phyloP scores from a whole-genome alignment of 2,329 filamentous ascomycete species.

The Xylariaceae sp. region DNA sequence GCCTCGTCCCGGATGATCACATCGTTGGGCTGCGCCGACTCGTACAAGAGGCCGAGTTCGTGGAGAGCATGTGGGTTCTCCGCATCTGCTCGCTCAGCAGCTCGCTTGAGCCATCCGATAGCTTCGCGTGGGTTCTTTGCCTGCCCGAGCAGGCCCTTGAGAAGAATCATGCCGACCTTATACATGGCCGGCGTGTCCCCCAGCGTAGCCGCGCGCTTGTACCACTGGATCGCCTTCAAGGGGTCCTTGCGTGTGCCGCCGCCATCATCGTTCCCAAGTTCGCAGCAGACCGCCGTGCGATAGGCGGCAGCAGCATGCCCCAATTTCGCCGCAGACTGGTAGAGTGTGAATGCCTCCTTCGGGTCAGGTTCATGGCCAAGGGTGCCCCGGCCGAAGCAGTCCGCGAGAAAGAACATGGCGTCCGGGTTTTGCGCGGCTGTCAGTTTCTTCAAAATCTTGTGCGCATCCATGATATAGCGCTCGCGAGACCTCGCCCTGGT shows the following conservation, averaged over 20 bases:
- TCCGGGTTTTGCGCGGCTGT: constrained; percentile 68
- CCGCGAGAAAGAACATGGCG: constrained; percentile 90
- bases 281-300: constrained; percentile 92
- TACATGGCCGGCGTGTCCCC: constrained; percentile 96
- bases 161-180: constrained; percentile 92
- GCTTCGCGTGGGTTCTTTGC: constrained; percentile 77
- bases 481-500: constrained; percentile 73
- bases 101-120: constrained; percentile 86
- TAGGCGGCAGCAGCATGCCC: constrained; percentile 86
- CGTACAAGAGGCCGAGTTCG: constrained; percentile 69
- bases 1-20: constrained; percentile 74
- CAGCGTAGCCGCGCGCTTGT: constrained; percentile 83
- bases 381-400: constrained; percentile 77
- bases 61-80: constrained; percentile 96
- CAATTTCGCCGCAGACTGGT: constrained; percentile 87
- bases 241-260: constrained; percentile 89
- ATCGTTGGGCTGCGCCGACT: constrained; percentile 62
- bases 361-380: constrained; percentile 77
- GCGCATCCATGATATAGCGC: constrained; percentile 76
- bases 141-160: constrained; percentile 92
- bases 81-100: constrained; percentile 77
- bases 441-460: constrained; percentile 89
- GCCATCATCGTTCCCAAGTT: constrained; percentile 90
- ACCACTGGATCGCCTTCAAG: constrained; percentile 96
- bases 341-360: constrained; percentile 89